Conservation (phyloP, 257 asterid species). For the Eucommia ulmoides region DNA sequence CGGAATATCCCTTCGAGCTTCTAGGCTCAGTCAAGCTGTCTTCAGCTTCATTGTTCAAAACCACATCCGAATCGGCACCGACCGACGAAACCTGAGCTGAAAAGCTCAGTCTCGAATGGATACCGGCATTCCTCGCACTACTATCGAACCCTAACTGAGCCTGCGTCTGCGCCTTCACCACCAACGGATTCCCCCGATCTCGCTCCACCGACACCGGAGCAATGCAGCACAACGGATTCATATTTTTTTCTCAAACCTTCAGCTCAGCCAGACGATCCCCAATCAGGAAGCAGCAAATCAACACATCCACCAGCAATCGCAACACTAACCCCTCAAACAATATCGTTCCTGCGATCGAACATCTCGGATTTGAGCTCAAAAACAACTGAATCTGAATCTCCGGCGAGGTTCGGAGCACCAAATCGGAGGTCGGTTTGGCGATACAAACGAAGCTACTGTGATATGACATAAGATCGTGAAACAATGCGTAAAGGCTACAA, state of each 20-base stretch:
- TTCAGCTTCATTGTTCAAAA: constrained; percentile 16
- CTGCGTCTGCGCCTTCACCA: constrained; percentile 54
- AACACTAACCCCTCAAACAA: constrained; percentile 25
- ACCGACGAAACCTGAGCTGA: constrained; percentile 29
- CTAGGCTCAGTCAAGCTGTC: constrained; percentile 27
- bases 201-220: constrained; percentile 91
- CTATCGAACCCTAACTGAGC: constrained; percentile 35
- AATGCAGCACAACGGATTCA: constrained; percentile 99
- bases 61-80: constrained; percentile 20
- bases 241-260: constrained; percentile 11
- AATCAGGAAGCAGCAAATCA: not conserved
- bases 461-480: constrained; percentile 22
- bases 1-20: constrained; percentile 14
- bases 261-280: not conserved
- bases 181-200: constrained; percentile 49
- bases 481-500: constrained; percentile 5
- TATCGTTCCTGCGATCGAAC: constrained; percentile 9
- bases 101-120: constrained; percentile 55
- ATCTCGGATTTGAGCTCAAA: no score
- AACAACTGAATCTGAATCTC: constrained; percentile 10
- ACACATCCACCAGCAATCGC: constrained; percentile 5
- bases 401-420: constrained; percentile 21
- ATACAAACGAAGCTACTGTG: constrained; percentile 17
- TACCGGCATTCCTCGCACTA: constrained; percentile 27
- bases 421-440: constrained; percentile 57